phyloP scores from a whole-genome alignment of 1,284 basidiomycete genomes.

The Fistulina hepatica region DNA sequence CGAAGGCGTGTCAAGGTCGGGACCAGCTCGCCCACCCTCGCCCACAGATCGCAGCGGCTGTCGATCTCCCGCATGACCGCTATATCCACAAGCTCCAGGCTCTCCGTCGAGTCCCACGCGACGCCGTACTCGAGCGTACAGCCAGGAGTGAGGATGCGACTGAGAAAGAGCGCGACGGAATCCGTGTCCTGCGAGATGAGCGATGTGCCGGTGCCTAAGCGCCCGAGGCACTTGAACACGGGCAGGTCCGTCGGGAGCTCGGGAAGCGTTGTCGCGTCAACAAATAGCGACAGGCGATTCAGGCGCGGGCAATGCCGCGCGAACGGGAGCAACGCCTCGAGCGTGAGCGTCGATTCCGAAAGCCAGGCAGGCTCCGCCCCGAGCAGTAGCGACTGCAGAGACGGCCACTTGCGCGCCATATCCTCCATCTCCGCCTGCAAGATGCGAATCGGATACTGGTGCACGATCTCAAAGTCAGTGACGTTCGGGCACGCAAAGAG shows the following conservation, averaged over 20 bases:
- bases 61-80: conserved; percentile 17
- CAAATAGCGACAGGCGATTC: conserved; percentile 16
- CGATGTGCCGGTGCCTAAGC: conserved; percentile 40
- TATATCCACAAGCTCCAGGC: conserved; percentile 17
- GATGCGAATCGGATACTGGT: conserved; percentile 15
- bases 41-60: conserved; percentile 33
- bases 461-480: conserved; percentile 27
- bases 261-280: conserved; percentile 14
- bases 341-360: conserved; percentile 8
- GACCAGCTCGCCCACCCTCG: conserved; percentile 31
- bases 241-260: conserved; percentile 7
- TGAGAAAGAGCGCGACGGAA: conserved; percentile 41
- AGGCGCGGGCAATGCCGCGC: conserved; percentile 17
- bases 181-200: conserved; percentile 27
- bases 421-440: conserved; percentile 15
- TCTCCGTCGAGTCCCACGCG: conserved; percentile 28
- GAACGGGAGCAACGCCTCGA: conserved; percentile 18
- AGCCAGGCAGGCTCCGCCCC: conserved; percentile 13
- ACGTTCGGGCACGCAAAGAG: conserved; percentile 36
- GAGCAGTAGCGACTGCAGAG: conserved; percentile 14
- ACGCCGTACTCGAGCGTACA: conserved; percentile 32
- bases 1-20: conserved; percentile 39
- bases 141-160: conserved; percentile 32
- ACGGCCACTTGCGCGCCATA: conserved; percentile 19
- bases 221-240: conserved; percentile 28